phyloP scores from a whole-genome alignment of 345 rosid genomes.

The Eutrema yunnanense region DNA sequence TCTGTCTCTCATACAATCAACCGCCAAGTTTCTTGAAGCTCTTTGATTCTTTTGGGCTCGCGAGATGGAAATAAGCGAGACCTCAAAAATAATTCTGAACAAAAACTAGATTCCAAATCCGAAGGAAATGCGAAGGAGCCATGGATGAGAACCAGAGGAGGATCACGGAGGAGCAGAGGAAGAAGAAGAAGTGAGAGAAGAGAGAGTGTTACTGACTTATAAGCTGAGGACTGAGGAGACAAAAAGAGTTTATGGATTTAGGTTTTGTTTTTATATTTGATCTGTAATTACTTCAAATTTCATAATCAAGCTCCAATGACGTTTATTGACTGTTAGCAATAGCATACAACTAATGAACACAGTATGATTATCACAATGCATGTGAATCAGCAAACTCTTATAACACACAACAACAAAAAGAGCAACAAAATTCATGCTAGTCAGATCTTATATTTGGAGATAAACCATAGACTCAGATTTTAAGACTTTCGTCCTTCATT shows the following conservation, averaged over 20 bases:
- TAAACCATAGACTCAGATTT: no score
- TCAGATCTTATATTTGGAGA: no score
- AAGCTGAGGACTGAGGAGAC: slow-evolving; percentile 52
- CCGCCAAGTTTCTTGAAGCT: background rate
- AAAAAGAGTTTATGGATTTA: slow-evolving; percentile 78
- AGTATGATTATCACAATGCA: no score
- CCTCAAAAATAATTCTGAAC: slow-evolving; percentile 3
- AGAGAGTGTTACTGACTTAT: slow-evolving; percentile 63
- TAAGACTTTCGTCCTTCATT: no score
- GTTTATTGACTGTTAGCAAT: no score
- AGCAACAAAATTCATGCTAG: no score
- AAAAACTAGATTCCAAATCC: slow-evolving; percentile 19
- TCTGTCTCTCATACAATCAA: background rate
- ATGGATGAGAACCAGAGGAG: slow-evolving; percentile 20
- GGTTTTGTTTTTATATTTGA: slow-evolving; percentile 58
- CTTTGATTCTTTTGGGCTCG: slow-evolving; percentile 39
- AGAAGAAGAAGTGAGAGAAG: slow-evolving; percentile 32
- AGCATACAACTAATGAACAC: no score
- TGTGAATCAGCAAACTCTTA: no score
- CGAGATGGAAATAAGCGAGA: slow-evolving; percentile 39
- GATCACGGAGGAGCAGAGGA: background rate
- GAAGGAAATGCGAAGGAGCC: slow-evolving; percentile 32
- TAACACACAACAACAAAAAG: no score
- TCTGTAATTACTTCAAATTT: no score
- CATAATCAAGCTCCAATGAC: no score